Base-by-base conservation (phyloP, 2,329 filamentous ascomycete genomes). In the Paecilomyces formosus region DNA sequence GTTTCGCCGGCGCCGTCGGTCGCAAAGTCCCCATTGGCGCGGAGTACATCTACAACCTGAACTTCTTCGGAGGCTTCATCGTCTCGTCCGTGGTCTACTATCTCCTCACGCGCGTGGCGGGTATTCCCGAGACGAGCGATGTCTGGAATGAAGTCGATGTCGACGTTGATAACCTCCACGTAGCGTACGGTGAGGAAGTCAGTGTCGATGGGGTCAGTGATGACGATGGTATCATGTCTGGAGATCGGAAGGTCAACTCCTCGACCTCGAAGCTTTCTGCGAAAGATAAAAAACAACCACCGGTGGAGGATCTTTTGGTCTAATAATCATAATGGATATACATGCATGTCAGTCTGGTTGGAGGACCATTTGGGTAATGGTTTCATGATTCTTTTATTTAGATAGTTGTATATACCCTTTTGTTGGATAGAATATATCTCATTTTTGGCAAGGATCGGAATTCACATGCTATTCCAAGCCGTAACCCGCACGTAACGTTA, bases 1-100 rank as follows among this genome's bases (percentile, higher is more conserved):
- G 92, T 0, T 97, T 97, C 64, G 91, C 86, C 0, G 92, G 90
- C 2, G 91, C 89, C 0, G 83, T 96, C 26, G 90, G 90, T 0
- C 74, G 71, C 21, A 69, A 76, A 0, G 90, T 96, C 0, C 92
- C 93, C 0, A 78, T 84, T 5, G 92, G 88, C 0, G 92, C 93
- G 0, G 85, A 82, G 0, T 95, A 95, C 69, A 85, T 97, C 60
- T 97, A 96, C 79, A 89, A 92, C 64, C 69, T 97, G 66, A 96
- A 96, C 74, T 97, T 92, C 78, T 95, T 97, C 72, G 83, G 83
- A 51, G 92, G 92, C 0, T 92, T 96, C 70, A 79, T 90, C 53
- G 82, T 95, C 11, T 83, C 90, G 0, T 78, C 78, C 0, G 69
- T 63, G 0, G 75, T 86, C 7, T 97, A 97, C 75, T 95, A 84